Conservation (phyloP, 495 filamentous ascomycete species). For the Neurospora tetrasperma region DNA sequence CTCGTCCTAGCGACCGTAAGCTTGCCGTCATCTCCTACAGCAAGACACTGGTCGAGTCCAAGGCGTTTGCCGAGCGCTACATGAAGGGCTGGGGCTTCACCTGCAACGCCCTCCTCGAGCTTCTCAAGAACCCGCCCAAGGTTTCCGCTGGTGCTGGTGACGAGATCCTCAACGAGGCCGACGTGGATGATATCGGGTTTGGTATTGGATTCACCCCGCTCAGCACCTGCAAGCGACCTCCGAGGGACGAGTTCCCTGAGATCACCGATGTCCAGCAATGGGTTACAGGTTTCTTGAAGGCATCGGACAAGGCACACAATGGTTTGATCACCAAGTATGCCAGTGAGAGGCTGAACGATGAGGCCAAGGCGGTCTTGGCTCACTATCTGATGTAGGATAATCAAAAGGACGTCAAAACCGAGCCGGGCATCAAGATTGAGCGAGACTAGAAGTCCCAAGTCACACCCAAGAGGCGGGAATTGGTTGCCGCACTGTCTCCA, state of each 20-base stretch:
- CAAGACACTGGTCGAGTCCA: constrained; percentile 75
- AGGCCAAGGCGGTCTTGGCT: constrained; percentile 30
- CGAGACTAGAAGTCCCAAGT: not conserved
- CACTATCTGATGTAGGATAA: constrained; percentile 28
- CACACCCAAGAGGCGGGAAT: not conserved
- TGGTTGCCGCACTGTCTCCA: not conserved
- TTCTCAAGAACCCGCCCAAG: constrained; percentile 77
- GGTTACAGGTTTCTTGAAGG: constrained; percentile 62
- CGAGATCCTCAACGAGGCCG: constrained; percentile 68
- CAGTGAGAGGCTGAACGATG: constrained; percentile 26
- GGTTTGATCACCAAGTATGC: constrained; percentile 30
- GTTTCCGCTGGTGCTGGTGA: constrained; percentile 52
- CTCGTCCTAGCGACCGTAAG: constrained; percentile 81
- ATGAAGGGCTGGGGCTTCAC: constrained; percentile 86
- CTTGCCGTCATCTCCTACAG: constrained; percentile 84
- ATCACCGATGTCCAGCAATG: constrained; percentile 68
- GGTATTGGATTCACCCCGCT: constrained; percentile 87
- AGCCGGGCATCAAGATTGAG: not conserved
- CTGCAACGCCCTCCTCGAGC: constrained; percentile 72
- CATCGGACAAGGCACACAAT: constrained; percentile 32
- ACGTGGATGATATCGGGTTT: constrained; percentile 89
- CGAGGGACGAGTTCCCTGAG: constrained; percentile 70
- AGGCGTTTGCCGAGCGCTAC: constrained; percentile 62
- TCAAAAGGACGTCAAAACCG: not conserved
- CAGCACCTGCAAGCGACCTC: constrained; percentile 65